Base-by-base conservation (phyloP, 2,329 filamentous ascomycete species). In the Esteya vermicola region DNA sequence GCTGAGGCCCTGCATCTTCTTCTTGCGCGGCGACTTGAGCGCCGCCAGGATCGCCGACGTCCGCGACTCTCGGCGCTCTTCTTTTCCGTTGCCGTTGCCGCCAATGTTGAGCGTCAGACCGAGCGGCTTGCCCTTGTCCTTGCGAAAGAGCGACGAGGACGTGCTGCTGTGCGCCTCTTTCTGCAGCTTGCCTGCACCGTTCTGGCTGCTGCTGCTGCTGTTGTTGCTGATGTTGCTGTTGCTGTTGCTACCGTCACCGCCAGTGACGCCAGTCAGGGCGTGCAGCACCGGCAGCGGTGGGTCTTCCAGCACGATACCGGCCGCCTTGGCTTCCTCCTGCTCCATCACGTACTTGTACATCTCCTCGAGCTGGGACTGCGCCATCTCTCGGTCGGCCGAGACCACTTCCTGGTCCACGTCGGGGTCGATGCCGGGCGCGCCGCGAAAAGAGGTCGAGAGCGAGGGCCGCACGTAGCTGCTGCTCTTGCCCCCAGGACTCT, bases 301-400 rank as follows among this genome's bases (percentile, higher is more conserved):
- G 6, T 54, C 56, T 19, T 68, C 63, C 33, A 72, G 61, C 16
- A 58, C 57, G 32, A 72, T 53, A 25, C 75, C 75, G 36, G 65
- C 65, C 47, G 68, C 63, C 56, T 78, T 79, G 38, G 74, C 74
- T 43, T 72, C 74, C 52, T 95, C 88, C 51, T 93, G 83, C 57
- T 86, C 85, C 78, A 94, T 81, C 47, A 94, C 88, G 49, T 86
- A 81, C 45, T 79, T 85, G 61, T 95, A 96, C 56, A 96, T 77
- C 51, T 84, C 77, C 57, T 94, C 86, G 58, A 95, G 77, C 56
- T 94, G 83, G 48, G 79, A 69, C 57, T 91, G 78, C 47, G 84
- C 78, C 63, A 80, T 79, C 52, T 72, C 68, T 55, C 72, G 75
- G 59, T 94, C 84, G 44, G 74, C 71, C 43, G 80, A 73, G 20